Evolutionary conservation across 1,139 yeast species (phyloP).

Genomic region (Saccharomyces hybrid): DNA sequence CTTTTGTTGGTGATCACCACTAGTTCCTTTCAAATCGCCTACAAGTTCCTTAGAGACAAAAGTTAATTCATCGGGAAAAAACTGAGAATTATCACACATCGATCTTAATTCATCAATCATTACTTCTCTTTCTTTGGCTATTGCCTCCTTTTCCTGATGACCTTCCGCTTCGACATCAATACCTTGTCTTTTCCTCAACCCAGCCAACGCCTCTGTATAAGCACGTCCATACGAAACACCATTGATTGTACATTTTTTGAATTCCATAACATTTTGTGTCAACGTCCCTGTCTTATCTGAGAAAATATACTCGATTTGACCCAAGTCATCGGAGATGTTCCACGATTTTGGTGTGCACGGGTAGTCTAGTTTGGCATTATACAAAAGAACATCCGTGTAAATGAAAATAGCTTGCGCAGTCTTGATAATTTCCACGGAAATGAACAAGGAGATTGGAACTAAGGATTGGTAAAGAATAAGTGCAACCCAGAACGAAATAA

Average conservation of each 20-base stretch:
- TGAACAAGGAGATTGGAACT: conserved; percentile 91
- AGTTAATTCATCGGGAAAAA: conserved; percentile 58
- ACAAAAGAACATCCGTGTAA: conserved; percentile 80
- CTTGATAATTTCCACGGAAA: conserved; percentile 90
- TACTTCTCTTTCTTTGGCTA: conserved; percentile 50
- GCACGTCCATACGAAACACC: conserved; percentile 87
- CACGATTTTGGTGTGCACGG: conserved; percentile 96
- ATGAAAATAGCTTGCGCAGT: conserved; percentile 92
- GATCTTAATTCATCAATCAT: conserved; percentile 58
- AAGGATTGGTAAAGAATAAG: conserved; percentile 83
- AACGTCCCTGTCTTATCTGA: conserved; percentile 96
- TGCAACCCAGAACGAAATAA: conserved; percentile 80
- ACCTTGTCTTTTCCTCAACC: conserved; percentile 83
- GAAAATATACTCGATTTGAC: conserved; percentile 91
- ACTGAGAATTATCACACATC: conserved; percentile 42
- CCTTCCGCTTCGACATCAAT: conserved; percentile 65
- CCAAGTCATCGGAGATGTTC: conserved; percentile 95
- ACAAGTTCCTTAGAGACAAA: conserved; percentile 71
- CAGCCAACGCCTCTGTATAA: conserved; percentile 92
- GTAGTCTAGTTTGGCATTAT: conserved; percentile 75
- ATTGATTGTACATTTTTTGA: conserved; percentile 82
- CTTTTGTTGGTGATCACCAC: conserved; percentile 49
- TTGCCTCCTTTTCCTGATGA: conserved; percentile 52
- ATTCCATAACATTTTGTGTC: conserved; percentile 96
- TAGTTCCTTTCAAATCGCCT: conserved; percentile 43